phyloP scores from a whole-genome alignment of 2,329 filamentous ascomycete genomes.

The Fusarium sp. region DNA sequence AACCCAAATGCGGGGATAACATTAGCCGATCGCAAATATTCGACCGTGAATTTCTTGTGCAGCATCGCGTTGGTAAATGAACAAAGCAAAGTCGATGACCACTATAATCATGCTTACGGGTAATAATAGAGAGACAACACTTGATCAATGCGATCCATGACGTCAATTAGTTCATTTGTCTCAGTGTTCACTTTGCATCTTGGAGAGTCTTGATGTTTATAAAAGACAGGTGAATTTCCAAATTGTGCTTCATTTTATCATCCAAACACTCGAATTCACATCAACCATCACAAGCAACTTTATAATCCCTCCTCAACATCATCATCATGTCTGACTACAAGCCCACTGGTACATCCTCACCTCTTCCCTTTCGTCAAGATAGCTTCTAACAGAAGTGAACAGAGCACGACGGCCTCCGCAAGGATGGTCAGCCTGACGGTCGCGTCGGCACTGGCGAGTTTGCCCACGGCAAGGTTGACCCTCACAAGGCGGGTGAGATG shows the following conservation, averaged over 20 bases:
- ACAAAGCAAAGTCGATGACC: slow-evolving; percentile 31
- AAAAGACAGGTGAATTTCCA: not conserved
- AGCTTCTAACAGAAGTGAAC: not conserved
- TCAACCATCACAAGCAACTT: not conserved
- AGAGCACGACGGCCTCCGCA: slow-evolving; percentile 45
- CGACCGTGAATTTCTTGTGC: slow-evolving; percentile 3
- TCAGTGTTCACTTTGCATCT: not conserved
- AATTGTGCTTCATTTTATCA: not conserved
- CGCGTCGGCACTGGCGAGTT: slow-evolving; percentile 45
- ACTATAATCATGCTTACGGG: not conserved
- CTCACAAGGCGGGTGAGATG: slow-evolving; percentile 33
- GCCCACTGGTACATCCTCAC: slow-evolving; percentile 24
- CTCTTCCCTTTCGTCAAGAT: accelerated
- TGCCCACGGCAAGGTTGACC: slow-evolving; percentile 44
- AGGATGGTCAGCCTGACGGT: slow-evolving; percentile 41
- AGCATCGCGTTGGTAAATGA: not conserved
- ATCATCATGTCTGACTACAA: slow-evolving; percentile 35
- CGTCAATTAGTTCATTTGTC: slow-evolving; percentile 4
- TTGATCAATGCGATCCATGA: slow-evolving; percentile 17
- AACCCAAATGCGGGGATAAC: not conserved
- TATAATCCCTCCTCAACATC: not conserved
- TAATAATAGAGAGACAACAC: not conserved
- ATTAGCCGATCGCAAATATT: not conserved
- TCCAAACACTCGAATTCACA: not conserved
- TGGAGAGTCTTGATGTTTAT: not conserved